phyloP scores from a whole-genome alignment of 495 filamentous ascomycete species.

The Lophiotrema nucula region DNA sequence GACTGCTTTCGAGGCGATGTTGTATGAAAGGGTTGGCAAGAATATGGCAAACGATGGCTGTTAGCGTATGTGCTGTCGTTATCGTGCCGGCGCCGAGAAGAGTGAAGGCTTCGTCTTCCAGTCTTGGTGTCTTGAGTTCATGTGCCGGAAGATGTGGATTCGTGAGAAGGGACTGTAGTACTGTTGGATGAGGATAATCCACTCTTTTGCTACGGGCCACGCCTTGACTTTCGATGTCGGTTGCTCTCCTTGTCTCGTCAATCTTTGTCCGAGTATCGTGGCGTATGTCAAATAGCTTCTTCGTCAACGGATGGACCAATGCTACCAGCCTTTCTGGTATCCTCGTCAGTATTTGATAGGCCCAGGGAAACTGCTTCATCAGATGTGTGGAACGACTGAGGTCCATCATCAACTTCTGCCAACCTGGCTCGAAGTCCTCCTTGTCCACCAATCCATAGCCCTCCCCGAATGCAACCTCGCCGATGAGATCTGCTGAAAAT shows the following conservation, averaged over 20 bases:
- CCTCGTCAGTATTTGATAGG: not conserved
- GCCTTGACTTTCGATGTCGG: no score
- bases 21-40: not conserved
- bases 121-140: not conserved
- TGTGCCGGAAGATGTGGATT: not conserved
- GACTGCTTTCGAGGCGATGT: not conserved
- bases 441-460: not conserved
- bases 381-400: slow-evolving; percentile 13
- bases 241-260: not conserved
- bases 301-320: slow-evolving; percentile 16
- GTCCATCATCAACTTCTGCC: slow-evolving; percentile 8
- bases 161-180: slow-evolving; percentile 2
- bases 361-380: slow-evolving; percentile 21
- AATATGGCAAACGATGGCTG: not conserved
- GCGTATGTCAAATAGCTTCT: slow-evolving; percentile 9
- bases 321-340: slow-evolving; percentile 10
- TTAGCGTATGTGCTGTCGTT: slow-evolving; percentile 7
- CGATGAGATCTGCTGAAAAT: slow-evolving; percentile 4
- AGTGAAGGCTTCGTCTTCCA: slow-evolving; percentile 15
- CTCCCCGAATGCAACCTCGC: not conserved
- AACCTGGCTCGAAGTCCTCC: slow-evolving; percentile 6
- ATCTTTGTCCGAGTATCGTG: not conserved
- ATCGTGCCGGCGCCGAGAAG: slow-evolving; percentile 16
- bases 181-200: not conserved
- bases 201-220: not conserved